Conservation (phyloP, 306 rosid species). For the Styphnolobium japonicum region DNA sequence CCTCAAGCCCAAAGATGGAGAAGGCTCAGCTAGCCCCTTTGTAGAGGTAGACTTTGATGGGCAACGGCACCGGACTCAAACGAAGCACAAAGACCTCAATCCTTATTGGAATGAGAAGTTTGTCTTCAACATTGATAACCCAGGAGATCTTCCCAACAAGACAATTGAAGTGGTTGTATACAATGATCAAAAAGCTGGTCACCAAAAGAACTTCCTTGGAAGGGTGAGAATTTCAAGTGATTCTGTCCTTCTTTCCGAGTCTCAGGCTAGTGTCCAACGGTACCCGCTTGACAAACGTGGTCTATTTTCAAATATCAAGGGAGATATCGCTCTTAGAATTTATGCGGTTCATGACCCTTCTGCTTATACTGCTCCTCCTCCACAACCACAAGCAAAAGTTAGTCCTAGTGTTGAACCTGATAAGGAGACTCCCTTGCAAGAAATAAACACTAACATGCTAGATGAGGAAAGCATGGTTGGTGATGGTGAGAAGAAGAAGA, state of each 20-base stretch:
- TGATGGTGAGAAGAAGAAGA: constrained; percentile 33
- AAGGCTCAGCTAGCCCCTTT: constrained; percentile 75
- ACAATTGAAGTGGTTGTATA: constrained; percentile 58
- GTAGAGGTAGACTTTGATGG: constrained; percentile 64
- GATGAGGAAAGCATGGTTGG: constrained; percentile 32
- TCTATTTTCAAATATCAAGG: constrained; percentile 60
- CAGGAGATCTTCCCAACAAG: constrained; percentile 46
- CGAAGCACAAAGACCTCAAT: constrained; percentile 64
- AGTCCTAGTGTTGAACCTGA: constrained; percentile 3
- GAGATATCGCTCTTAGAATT: constrained; percentile 73
- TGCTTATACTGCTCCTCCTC: not conserved
- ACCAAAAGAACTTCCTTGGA: constrained; percentile 68
- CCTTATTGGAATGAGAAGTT: constrained; percentile 81
- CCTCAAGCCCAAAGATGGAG: constrained; percentile 80
- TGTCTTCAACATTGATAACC: constrained; percentile 49
- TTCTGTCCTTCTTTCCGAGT: constrained; percentile 61
- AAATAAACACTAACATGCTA: constrained; percentile 51
- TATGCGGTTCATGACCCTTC: constrained; percentile 40
- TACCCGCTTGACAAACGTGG: constrained; percentile 86
- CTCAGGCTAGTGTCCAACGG: constrained; percentile 53
- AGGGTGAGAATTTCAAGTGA: constrained; percentile 65
- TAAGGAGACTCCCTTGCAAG: constrained; percentile 58
- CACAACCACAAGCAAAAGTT: constrained; percentile 14
- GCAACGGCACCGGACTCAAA: constrained; percentile 57
- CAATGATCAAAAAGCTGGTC: constrained; percentile 42